A percentile compares a stretch with the other conserved stretches of the same genome.
Evolutionary conservation across 2,329 filamentous ascomycete species (phyloP).

Genomic region (Didymella pinodella): DNA sequence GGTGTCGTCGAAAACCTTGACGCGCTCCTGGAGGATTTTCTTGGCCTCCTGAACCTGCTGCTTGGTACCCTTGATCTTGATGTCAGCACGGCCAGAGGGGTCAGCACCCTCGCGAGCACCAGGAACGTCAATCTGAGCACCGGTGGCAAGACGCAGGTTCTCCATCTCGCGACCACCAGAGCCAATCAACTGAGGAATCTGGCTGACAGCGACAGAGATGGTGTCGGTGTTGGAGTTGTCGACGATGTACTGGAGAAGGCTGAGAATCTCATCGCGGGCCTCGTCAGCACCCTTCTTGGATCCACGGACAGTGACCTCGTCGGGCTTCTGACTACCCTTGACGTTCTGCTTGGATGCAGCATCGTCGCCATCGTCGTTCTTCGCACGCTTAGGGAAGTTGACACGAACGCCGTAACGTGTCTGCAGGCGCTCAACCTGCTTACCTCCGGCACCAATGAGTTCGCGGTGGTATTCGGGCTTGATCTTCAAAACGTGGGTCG

Average conservation of each 20-base stretch:
- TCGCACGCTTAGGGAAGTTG: conserved; percentile 82
- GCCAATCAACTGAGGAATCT: conserved; percentile 93
- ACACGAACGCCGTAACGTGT: conserved; percentile 93
- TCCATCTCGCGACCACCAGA: conserved; percentile 91
- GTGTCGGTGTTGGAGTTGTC: conserved; percentile 84
- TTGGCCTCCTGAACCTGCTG: conserved; percentile 89
- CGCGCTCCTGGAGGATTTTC: conserved; percentile 87
- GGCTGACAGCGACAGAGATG: conserved; percentile 86
- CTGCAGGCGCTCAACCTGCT: conserved; percentile 89
- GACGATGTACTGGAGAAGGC: conserved; percentile 85
- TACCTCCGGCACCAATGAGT: conserved; percentile 87
- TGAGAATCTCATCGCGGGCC: conserved; percentile 89
- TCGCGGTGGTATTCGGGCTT: conserved; percentile 94
- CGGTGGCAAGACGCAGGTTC: conserved; percentile 81
- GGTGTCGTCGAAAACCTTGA: conserved; percentile 88
- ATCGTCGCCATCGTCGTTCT: conserved; percentile 73
- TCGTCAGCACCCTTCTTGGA: conserved; percentile 92
- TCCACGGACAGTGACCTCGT: conserved; percentile 91
- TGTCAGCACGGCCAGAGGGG: conserved; percentile 75
- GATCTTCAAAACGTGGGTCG: conserved; percentile 85
- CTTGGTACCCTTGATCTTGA: conserved; percentile 92
- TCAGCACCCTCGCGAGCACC: conserved; percentile 75
- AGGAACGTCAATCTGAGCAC: conserved; percentile 91
- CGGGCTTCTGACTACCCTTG: conserved; percentile 72
- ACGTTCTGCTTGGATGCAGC: conserved; percentile 71